These are phyloP conservation scores for Botrytis fragariae DNA, from an alignment of 2,329 filamentous ascomycete genomes.

Conservation along the genomic window DNA sequence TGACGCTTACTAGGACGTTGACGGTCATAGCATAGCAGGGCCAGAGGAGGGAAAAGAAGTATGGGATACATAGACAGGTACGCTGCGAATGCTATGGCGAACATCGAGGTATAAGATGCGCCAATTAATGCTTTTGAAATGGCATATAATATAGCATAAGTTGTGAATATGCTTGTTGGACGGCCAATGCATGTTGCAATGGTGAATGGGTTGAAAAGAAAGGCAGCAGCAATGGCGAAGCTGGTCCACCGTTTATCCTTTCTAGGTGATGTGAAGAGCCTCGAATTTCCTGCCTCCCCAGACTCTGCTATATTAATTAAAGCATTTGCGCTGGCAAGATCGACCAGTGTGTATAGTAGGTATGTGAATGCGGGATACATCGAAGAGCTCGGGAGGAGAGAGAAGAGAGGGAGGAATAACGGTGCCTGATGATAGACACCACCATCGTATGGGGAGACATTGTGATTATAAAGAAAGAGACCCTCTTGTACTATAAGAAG, in stretches of 20 bases:
- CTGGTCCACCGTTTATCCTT: conserved; percentile 73
- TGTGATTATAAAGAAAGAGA: conserved; percentile 91
- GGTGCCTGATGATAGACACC: conserved; percentile 82
- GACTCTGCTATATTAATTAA: conserved; percentile 78
- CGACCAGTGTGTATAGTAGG: conserved; percentile 75
- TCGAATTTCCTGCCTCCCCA: conserved; percentile 71
- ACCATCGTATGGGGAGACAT: conserved; percentile 95
- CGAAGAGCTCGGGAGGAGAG: conserved; percentile 71
- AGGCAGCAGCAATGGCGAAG: conserved; percentile 76
- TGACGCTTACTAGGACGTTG: conserved; percentile 33
- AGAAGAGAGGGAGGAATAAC: conserved; percentile 86
- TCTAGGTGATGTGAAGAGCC: conserved; percentile 74
- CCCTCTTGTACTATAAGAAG: conserved; percentile 78
- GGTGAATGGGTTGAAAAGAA: conserved; percentile 92
- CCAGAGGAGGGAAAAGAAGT: conserved; percentile 78
- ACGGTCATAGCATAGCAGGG: conserved; percentile 76
- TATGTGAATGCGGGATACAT: conserved; percentile 70
- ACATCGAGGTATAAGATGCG: conserved; percentile 70
- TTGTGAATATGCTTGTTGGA: conserved; percentile 85
- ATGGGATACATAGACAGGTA: conserved; percentile 92
- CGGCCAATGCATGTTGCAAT: conserved; percentile 87
- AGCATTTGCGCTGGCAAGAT: conserved; percentile 78
- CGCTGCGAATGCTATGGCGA: conserved; percentile 81
- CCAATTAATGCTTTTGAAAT: conserved; percentile 77
- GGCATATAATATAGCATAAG: conserved; percentile 80